Percentiles rank a stretch among this genome's conserved stretches.
Conservation (phyloP, 2,329 filamentous ascomycete species). For the Cercospora zeae-maydis region DNA sequence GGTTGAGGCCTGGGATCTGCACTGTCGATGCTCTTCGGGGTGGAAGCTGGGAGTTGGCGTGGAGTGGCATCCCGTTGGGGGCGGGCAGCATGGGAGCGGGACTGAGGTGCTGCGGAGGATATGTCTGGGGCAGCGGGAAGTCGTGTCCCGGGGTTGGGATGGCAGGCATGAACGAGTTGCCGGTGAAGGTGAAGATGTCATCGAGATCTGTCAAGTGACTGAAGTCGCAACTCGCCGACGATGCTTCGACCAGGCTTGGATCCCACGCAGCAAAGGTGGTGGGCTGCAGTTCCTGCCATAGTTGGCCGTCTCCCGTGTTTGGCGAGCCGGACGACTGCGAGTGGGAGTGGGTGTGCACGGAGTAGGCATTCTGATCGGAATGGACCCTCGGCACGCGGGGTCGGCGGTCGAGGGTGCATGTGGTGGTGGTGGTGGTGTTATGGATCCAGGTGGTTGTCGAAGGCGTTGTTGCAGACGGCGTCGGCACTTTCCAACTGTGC, state of each 20-base stretch:
- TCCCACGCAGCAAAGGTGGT: constrained; percentile 20
- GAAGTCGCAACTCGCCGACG: constrained; percentile 24
- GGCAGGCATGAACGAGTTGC: constrained; percentile 20
- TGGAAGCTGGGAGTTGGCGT: constrained; percentile 6
- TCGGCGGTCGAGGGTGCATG: constrained; percentile 11
- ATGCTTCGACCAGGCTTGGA: constrained; percentile 20
- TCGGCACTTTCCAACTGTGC: constrained; percentile 23
- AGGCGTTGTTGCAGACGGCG: constrained; percentile 13
- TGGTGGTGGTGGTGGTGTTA: too few species aligned
- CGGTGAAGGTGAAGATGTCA: constrained; percentile 26
- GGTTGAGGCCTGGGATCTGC: constrained; percentile 23
- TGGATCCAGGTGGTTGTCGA: constrained; percentile 12
- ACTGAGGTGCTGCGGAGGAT: constrained; percentile 14
- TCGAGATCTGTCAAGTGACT: constrained; percentile 25
- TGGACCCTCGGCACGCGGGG: constrained; percentile 10
- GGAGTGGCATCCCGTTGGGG: constrained; percentile 7
- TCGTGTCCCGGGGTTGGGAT: constrained; percentile 15
- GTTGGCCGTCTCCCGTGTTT: constrained; percentile 16
- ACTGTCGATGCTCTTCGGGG: constrained; percentile 18
- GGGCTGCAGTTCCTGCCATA: constrained; percentile 19
- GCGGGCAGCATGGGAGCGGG: constrained; percentile 16
- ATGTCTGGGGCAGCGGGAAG: constrained; percentile 16
- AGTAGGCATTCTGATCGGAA: constrained; percentile 16
- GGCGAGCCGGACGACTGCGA: constrained; percentile 25
- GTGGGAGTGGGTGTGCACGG: constrained; percentile 20